Percentiles rank a stretch among this genome's conserved stretches.
These are phyloP conservation scores for Fusarium nematophilum DNA, from an alignment of 2,329 filamentous ascomycete species.

Conservation along the genomic window DNA sequence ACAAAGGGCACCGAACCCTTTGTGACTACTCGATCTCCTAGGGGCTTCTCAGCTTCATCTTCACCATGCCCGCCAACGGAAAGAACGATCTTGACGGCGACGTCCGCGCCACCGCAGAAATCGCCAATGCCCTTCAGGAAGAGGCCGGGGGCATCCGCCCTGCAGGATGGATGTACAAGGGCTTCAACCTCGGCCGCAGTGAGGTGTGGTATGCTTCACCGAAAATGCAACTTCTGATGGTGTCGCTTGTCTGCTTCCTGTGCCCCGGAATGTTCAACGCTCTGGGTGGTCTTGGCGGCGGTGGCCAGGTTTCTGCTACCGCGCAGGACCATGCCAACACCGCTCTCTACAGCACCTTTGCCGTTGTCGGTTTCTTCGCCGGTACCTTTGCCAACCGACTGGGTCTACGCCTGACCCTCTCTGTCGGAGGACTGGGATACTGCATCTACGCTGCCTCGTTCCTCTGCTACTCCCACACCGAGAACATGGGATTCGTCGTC, in stretches of 20 bases:
- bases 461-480: slow-evolving; percentile 75
- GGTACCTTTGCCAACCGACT: slow-evolving; percentile 83
- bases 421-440: slow-evolving; percentile 81
- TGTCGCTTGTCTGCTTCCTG: slow-evolving; percentile 66
- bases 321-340: slow-evolving; percentile 73
- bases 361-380: slow-evolving; percentile 75
- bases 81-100: slow-evolving; percentile 34
- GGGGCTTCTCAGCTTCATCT: neutral
- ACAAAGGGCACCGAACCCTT: slow-evolving; percentile 17
- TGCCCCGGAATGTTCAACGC: slow-evolving; percentile 82
- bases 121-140: slow-evolving; percentile 3
- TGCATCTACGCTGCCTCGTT: slow-evolving; percentile 78
- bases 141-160: slow-evolving; percentile 50
- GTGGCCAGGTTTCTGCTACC: slow-evolving; percentile 61
- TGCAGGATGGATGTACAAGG: slow-evolving; percentile 75
- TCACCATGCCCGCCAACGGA: slow-evolving; percentile 45
- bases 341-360: slow-evolving; percentile 79
- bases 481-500: slow-evolving; percentile 76
- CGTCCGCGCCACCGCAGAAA: slow-evolving; percentile 31
- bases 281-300: slow-evolving; percentile 72
- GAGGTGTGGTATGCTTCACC: slow-evolving; percentile 80
- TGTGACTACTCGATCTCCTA: neutral
- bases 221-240: slow-evolving; percentile 76
- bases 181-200: slow-evolving; percentile 63
- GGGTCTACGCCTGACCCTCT: slow-evolving; percentile 75